These are phyloP conservation scores for Pichia sp. DNA, from an alignment of 1,139 yeast species.

Conservation along the genomic window DNA sequence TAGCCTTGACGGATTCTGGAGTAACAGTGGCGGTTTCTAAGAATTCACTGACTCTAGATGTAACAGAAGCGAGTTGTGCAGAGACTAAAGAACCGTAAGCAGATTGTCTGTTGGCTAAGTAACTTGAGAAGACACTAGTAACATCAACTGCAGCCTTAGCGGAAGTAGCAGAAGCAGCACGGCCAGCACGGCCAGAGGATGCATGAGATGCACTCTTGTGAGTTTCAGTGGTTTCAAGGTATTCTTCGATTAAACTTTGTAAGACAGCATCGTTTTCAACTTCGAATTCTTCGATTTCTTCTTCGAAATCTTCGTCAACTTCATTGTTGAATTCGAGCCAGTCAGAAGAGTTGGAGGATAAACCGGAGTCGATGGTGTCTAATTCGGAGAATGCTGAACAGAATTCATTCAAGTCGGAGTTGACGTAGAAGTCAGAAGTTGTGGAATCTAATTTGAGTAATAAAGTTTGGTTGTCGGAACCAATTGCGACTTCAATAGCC, in stretches of 20 bases:
- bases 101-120: constrained; percentile 10
- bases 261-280: background rate
- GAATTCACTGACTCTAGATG: constrained; percentile 7
- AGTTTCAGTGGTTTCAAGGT: too few relatives aligned
- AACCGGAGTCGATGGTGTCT: background rate
- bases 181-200: too few relatives aligned
- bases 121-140: background rate
- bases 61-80: constrained; percentile 7
- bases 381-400: constrained; percentile 18
- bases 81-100: constrained; percentile 7
- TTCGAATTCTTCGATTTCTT: constrained; percentile 1
- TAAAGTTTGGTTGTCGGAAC: constrained; percentile 18
- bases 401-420: constrained; percentile 14
- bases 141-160: background rate
- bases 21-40: constrained; percentile 9
- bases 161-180: background rate
- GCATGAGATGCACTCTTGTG: too few relatives aligned
- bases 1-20: constrained; percentile 8
- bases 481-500: constrained; percentile 15
- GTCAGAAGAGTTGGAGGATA: background rate
- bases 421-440: constrained; percentile 19
- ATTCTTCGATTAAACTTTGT: background rate
- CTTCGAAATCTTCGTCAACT: background rate
- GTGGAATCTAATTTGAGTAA: constrained; percentile 17
- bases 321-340: constrained; percentile 9